phyloP scores from a whole-genome alignment of 2,329 filamentous ascomycete genomes.

The Penicillium sp. region DNA sequence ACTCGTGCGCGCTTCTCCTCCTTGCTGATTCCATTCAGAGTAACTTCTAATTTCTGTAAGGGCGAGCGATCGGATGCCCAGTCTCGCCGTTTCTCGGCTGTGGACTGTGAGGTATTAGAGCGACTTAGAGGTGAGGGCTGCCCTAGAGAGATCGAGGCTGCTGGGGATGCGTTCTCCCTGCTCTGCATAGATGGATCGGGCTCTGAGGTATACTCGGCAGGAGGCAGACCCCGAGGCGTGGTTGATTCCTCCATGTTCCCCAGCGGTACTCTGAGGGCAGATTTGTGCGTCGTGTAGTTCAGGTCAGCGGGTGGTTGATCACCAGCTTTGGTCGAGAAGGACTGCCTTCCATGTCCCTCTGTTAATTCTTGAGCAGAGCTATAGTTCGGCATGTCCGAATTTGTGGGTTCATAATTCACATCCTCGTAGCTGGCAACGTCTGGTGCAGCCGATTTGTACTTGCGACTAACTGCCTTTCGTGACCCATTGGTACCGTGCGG shows the following conservation, averaged over 20 bases:
- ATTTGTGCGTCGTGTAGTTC: conserved; percentile 20
- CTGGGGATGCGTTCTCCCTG: conserved; percentile 14
- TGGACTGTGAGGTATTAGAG: conserved; percentile 32
- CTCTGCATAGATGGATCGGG: conserved; percentile 3
- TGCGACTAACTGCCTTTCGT: conserved; percentile 9
- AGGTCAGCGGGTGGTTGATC: conserved; percentile 9
- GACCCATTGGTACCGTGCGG: conserved; percentile 9
- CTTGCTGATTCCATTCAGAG: conserved; percentile 88
- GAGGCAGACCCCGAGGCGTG: conserved; percentile 18
- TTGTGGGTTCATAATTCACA: not conserved
- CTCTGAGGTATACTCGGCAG: conserved; percentile 6
- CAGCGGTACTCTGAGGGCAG: conserved; percentile 1
- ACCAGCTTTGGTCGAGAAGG: conserved; percentile 19
- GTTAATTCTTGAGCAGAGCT: conserved; percentile 1
- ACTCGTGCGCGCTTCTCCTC: conserved; percentile 88
- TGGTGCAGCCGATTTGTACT: conserved; percentile 3
- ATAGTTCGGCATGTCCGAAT: not conserved
- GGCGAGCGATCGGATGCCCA: conserved; percentile 83
- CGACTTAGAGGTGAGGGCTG: conserved; percentile 25
- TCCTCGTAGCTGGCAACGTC: conserved; percentile 3
- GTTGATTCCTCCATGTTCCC: conserved; percentile 15
- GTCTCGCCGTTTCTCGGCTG: conserved; percentile 37
- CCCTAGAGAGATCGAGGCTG: conserved; percentile 1
- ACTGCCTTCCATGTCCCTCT: conserved; percentile 3
- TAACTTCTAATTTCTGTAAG: conserved; percentile 87